Base-by-base conservation (phyloP, 2,329 filamentous ascomycete genomes). In the Ophiocordyceps sinensis region DNA sequence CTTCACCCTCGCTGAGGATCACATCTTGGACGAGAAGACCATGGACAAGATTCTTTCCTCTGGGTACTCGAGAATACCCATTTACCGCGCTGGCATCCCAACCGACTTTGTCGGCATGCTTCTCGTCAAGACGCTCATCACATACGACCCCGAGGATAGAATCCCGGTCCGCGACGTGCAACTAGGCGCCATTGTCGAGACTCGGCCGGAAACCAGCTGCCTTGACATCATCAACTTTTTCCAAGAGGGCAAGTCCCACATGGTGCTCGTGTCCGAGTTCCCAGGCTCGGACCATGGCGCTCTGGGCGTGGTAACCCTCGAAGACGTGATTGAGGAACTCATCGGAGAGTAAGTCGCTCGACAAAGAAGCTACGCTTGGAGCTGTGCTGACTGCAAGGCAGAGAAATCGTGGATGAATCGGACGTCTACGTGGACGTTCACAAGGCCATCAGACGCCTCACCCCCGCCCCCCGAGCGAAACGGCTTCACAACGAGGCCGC, bases 171-270 rank as follows among this genome's bases (percentile, higher is more conserved):
- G 82, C 45, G 89, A 96, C 46, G 95, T 98, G 56, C 80, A 87
- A 8, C 70, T 98, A 39, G 91, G 91, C 13, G 95, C 91, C 0
- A 75, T 98, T 7, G 91, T 93, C 2, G 91, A 98, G 61, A 98
- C 91, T 0, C 77, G 85, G 10, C 86, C 91, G 0, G 86, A 95
- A 57, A 98, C 91, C 0, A 95, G 88, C 65, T 98, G 91, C 58
- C 65, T 98, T 42, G 91, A 98, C 59, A 96, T 98, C 53, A 86
- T 98, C 64, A 98, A 98, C 65, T 98, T 95, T 63, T 98, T 98
- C 67, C 91, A 98, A 61, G 91, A 98, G 67, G 91, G 91, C 53
- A 98, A 98, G 60, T 94, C 88, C 2, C 91, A 98, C 61, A 94
- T 98, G 88, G 89, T 96, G 0, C 69, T 98, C 26, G 91, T 96